These are phyloP conservation scores for Vitis hybrid DNA, from an alignment of 177 flowering plant species.

Conservation along the genomic window DNA sequence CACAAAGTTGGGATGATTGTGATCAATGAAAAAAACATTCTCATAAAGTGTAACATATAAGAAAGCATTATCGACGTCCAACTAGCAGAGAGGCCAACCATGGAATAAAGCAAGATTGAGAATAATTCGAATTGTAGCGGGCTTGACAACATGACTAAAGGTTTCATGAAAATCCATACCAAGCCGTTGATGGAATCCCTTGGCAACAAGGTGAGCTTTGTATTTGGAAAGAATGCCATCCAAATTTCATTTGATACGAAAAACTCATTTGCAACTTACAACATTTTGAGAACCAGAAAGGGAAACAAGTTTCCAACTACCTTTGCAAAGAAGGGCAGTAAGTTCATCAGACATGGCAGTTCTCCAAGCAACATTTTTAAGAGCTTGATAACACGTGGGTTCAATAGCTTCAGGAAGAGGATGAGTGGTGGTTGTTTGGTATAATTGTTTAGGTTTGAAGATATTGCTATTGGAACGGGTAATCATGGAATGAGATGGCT, in stretches of 20 bases:
- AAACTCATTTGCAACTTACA: constrained; percentile 6
- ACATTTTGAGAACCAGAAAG: neutral
- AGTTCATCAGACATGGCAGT: neutral
- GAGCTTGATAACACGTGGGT: neutral
- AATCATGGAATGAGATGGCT: too few species aligned
- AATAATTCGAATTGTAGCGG: neutral
- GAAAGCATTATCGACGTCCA: constrained; percentile 11
- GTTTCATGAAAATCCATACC: constrained; percentile 6
- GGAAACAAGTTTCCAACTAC: neutral
- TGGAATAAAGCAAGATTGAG: neutral
- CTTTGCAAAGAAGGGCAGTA: neutral
- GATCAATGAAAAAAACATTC: neutral
- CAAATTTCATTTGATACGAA: neutral
- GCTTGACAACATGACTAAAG: constrained; percentile 7
- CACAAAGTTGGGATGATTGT: neutral
- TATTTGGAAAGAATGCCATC: neutral
- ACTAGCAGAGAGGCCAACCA: neutral
- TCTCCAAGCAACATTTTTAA: neutral
- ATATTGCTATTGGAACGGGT: too few species aligned
- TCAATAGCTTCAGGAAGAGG: neutral
- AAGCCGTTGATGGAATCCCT: constrained; percentile 3
- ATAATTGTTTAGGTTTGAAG: too few species aligned
- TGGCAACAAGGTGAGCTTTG: constrained; percentile 5
- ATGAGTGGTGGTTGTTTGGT: neutral
- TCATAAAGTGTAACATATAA: neutral